Base-by-base conservation (phyloP, 306 rosid species). In the Carpinus fangiana region DNA sequence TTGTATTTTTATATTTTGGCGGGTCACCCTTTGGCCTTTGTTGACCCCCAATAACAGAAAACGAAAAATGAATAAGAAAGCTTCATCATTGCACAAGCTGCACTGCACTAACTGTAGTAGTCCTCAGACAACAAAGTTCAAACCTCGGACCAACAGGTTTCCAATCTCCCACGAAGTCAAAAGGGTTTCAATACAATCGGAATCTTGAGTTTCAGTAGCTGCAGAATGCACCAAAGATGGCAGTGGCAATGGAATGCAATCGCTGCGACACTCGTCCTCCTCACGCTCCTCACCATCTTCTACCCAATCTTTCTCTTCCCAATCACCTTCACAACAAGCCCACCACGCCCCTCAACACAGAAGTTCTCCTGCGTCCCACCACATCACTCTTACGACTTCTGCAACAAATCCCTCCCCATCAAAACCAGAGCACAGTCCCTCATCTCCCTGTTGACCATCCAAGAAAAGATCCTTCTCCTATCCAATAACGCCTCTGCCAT, bases 391-490 rank as follows among this genome's bases (percentile, higher is more conserved):
- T 73, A 85, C 77, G 82, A 82, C 6, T 94, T 92, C 81, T 94
- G 97, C 94, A 80, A 92, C 88, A 79, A 79, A 10, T 87, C 96
- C 0, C 95, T 88, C 28, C 50, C 96, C 50, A 80, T 76, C 70
- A 11, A 78, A 47, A 65, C 60, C 46, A 79, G 97, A 77, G 91
- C 93, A 47, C 84, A 71, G 8, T 84, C 88, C 76, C 84, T 94
- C 61, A 2, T 92, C 12, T 88, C 98, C 36, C 85, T 77, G 10
- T 90, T 92, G 70, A 88, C 96, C 23, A 92, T 92, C 72, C 20
- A 79, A 0, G 94, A 94, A 16, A 94, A 94, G 78, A 84, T 94
- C 80, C 83, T 38, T 8, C 92, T 78, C 9, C 94, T 94, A 83
- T 48, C 93, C 31, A 72, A 90, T 88, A 87, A 74, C 64, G 94